A percentile compares a stretch with the other conserved stretches of the same genome.
Conservation (phyloP, 192 early-diverging fungal species). For the Tieghemiomyces parasiticus region DNA sequence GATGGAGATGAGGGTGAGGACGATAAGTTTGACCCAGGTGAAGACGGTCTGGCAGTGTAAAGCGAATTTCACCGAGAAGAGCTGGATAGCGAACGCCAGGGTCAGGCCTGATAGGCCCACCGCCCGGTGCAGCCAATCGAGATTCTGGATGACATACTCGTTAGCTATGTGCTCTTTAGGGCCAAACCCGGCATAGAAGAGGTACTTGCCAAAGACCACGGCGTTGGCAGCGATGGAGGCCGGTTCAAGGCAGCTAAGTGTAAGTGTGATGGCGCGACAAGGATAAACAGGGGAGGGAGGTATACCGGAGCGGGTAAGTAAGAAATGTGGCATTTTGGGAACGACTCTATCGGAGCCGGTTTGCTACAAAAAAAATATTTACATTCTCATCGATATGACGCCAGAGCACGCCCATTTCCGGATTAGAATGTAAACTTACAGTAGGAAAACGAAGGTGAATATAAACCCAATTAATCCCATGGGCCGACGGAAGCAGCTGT, state of each 20-base stretch:
- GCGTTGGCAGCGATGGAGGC: conserved; percentile 24
- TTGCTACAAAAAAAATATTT: too few relatives aligned
- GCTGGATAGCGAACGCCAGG: conserved; percentile 18
- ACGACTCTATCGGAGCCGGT: too few relatives aligned
- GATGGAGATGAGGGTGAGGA: conserved; percentile 24
- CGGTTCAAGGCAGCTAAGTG: conserved; percentile 17
- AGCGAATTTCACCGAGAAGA: conserved; percentile 15
- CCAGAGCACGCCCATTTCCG: not conserved
- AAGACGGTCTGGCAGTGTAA: conserved; percentile 22
- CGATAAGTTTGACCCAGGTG: conserved; percentile 26
- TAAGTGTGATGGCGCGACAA: too few relatives aligned
- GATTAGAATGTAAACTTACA: not conserved
- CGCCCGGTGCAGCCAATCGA: conserved; percentile 23
- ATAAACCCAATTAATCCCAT: conserved; percentile 28
- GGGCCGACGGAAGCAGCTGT: conserved; percentile 31
- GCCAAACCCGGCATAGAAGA: conserved; percentile 23
- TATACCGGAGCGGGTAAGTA: too few relatives aligned
- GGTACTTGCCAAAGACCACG: conserved; percentile 24
- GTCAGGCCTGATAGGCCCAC: conserved; percentile 20
- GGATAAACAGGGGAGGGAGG: too few relatives aligned
- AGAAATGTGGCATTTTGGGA: too few relatives aligned
- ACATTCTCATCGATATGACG: too few relatives aligned
- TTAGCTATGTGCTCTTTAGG: not conserved
- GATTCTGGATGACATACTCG: conserved; percentile 4
- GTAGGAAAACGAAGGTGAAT: conserved; percentile 23